Conservation (phyloP, 2,329 filamentous ascomycete genomes). For the Aspergillus sp. region DNA sequence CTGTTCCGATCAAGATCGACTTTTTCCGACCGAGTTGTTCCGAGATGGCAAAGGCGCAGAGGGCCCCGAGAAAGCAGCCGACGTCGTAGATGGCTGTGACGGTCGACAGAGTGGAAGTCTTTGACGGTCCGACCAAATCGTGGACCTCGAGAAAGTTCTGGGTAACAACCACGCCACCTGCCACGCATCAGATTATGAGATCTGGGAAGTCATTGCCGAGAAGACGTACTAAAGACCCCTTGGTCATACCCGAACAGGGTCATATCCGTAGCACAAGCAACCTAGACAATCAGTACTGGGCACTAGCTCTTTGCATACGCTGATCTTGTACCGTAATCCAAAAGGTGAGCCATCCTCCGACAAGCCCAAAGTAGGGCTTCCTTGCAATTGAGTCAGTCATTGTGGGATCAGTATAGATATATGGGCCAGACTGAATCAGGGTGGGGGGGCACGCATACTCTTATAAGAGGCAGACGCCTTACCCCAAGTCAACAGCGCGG, state of each 20-base stretch:
- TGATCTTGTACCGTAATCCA: constrained; percentile 52
- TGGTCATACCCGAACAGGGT: constrained; percentile 7
- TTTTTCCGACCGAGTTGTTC: not conserved
- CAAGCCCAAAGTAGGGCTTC: constrained; percentile 55
- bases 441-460: no score
- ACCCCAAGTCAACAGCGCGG: no score
- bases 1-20: not conserved
- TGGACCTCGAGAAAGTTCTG: not conserved
- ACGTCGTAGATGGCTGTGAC: not conserved
- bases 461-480: no score
- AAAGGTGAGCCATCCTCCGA: constrained; percentile 58
- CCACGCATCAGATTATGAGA: not conserved
- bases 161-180: not conserved
- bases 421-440: not conserved
- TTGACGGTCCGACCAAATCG: not conserved
- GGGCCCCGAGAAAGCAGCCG: not conserved
- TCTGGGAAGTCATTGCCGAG: not conserved
- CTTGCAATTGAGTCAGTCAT: constrained; percentile 16
- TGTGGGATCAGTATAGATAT: not conserved
- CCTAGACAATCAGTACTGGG: not conserved
- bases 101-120: not conserved
- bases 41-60: not conserved
- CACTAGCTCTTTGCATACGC: not conserved
- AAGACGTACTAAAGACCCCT: constrained; percentile 1
- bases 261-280: constrained; percentile 5